Evolutionary conservation across 2,329 filamentous ascomycete species (phyloP).

Genomic region (Claviceps spartinae): DNA sequence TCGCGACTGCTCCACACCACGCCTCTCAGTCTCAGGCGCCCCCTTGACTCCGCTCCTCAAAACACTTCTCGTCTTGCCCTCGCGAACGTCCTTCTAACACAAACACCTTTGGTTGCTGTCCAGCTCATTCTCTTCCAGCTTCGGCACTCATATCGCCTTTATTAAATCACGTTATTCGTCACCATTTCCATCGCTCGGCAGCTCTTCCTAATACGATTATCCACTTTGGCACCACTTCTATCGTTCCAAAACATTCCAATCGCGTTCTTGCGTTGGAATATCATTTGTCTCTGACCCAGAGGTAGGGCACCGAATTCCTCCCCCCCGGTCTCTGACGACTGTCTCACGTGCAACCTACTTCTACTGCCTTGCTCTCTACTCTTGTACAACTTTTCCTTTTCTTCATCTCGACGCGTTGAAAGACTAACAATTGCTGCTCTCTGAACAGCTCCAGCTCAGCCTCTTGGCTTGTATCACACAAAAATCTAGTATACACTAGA

Average conservation of each 20-base stretch:
- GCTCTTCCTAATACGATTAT: slow-evolving; percentile 17
- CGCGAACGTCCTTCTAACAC: slow-evolving; percentile 19
- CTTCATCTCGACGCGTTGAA: slow-evolving; percentile 8
- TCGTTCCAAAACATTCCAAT: slow-evolving; percentile 23
- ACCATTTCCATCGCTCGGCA: slow-evolving; percentile 12
- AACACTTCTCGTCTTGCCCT: slow-evolving; percentile 22
- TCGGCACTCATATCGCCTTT: slow-evolving; percentile 9
- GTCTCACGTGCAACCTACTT: slow-evolving; percentile 16
- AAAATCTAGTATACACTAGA: slow-evolving; percentile 11
- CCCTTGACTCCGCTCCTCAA: slow-evolving; percentile 22
- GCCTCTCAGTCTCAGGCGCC: slow-evolving; percentile 11
- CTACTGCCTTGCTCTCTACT: slow-evolving; percentile 5
- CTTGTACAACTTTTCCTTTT: slow-evolving; percentile 3
- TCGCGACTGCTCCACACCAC: slow-evolving; percentile 10
- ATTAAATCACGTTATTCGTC: slow-evolving; percentile 10
- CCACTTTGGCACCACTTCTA: slow-evolving; percentile 15
- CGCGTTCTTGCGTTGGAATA: slow-evolving; percentile 19
- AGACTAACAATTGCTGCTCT: slow-evolving; percentile 7
- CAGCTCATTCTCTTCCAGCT: slow-evolving; percentile 12
- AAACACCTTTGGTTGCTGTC: slow-evolving; percentile 20
- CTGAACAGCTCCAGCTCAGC: slow-evolving; percentile 6
- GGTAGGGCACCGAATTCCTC: slow-evolving; percentile 20
- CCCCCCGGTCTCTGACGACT: slow-evolving; percentile 12
- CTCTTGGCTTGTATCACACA: slow-evolving; percentile 7
- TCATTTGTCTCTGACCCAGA: slow-evolving; percentile 20